Evolutionary conservation across 2,329 filamentous ascomycete genomes (phyloP), one percentile per base, ranked within the genome.

Genomic region (Fonsecaea monophora): DNA sequence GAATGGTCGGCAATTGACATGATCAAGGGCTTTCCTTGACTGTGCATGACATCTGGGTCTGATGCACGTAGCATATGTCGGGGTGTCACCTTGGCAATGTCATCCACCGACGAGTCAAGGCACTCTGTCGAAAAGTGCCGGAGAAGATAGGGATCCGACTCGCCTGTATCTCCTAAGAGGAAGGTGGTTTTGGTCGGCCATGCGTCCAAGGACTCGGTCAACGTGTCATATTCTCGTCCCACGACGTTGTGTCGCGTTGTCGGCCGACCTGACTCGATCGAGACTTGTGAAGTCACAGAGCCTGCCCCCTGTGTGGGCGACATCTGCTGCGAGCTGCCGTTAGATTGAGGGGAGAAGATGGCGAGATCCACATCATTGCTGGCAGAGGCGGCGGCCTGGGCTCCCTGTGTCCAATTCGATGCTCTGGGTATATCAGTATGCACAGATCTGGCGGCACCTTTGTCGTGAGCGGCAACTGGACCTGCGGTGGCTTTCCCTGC

Each of bases 71-170:
- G 62, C 38, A 61, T 61, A 38, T 61, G 62, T 48, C 62, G n/a
- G 30, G 53, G 37, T 30, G 62, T 45, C 54, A 53, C 37, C 21
- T 48, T 58, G 54, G 35, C 62, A 30, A 64, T 40, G 45, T 53
- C 38, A 40, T 59, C 40, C 40, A 45, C 54, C 15, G 45, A 18
- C 9, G 54, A 58, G 34, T 50, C 25, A 37, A 63, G 60, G 34
- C 37, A 30, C 10, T 63, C 60, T 2, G 50, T 45, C n/a, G 62
- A 56, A 40, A 58, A 58, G 37, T 59, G 62, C 42, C 62, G 53
- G 6, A 64, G 35, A n/a, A 64, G 55, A 32, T 56, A 64, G 21
- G 55, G 53, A 55, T 64, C 62, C 62, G 62, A 64, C 35, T 56
- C 45, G 32, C 62, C 62, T 12, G 62, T 64, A 7, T 64, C 53